These are phyloP conservation scores for Lactarius quietus DNA, from an alignment of 768 basidiomycete species.

Conservation along the genomic window DNA sequence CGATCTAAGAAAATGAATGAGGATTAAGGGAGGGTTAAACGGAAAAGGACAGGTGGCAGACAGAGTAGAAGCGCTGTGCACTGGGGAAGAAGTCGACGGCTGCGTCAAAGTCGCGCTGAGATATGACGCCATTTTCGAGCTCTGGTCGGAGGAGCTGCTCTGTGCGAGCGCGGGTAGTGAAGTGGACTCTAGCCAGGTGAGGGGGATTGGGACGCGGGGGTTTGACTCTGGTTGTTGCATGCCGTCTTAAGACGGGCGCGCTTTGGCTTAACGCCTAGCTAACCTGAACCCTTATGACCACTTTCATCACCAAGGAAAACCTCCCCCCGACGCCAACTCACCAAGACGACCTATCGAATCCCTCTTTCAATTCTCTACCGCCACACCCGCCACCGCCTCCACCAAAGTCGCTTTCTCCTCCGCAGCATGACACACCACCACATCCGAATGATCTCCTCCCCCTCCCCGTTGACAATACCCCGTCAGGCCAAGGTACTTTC, in stretches of 20 bases:
- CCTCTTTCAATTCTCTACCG: neutral
- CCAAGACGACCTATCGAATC: neutral
- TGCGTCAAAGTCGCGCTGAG: constrained; percentile 52
- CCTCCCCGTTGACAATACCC: constrained; percentile 20
- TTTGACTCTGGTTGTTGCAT: constrained; percentile 7
- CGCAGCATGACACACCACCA: constrained; percentile 5
- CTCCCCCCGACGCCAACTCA: constrained; percentile 28
- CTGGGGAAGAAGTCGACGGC: constrained; percentile 53
- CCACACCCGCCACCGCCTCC: constrained; percentile 4
- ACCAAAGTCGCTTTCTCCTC: constrained; percentile 26
- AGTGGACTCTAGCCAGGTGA: constrained; percentile 44
- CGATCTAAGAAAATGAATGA: constrained; percentile 29
- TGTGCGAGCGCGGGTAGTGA: constrained; percentile 39
- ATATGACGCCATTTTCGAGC: constrained; percentile 48
- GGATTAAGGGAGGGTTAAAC: constrained; percentile 9
- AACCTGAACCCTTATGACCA: constrained; percentile 26
- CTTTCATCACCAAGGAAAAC: constrained; percentile 28
- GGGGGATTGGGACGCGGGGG: constrained; percentile 32
- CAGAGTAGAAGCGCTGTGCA: constrained; percentile 42
- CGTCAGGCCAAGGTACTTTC: constrained; percentile 7
- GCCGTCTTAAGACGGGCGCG: constrained; percentile 1
- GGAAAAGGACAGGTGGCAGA: constrained; percentile 32
- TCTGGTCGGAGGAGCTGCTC: constrained; percentile 52
- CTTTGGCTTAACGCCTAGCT: neutral
- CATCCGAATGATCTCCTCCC: constrained; percentile 23